A percentile compares a stretch with the other conserved stretches of the same genome.
phyloP scores from a whole-genome alignment of 75 land plant species.

The Selaginella tamariscina region DNA sequence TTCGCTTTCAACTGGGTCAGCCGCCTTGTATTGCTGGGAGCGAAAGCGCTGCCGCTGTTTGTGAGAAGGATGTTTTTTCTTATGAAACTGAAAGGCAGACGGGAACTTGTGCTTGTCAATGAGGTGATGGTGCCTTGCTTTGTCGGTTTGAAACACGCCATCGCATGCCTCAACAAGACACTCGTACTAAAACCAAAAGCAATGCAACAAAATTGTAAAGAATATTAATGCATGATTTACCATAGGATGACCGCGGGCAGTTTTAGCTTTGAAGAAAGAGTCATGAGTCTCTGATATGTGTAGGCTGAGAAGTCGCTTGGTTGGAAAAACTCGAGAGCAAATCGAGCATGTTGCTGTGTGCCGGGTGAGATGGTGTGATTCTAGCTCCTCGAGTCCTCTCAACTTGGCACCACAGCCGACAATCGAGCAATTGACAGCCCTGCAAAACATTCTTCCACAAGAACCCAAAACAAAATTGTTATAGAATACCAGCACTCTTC shows the following conservation, averaged over 20 bases:
- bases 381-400: constrained; percentile 61
- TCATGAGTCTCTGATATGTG: constrained; percentile 93
- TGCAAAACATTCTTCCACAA: constrained; percentile 12
- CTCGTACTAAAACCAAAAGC: constrained; percentile 41
- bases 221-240: constrained; percentile 25
- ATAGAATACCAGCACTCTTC: constrained; percentile 21
- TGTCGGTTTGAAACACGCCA: constrained; percentile 49
- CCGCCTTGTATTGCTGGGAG: constrained; percentile 15
- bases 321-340: constrained; percentile 76
- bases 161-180: constrained; percentile 90
- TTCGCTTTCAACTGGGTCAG: background rate
- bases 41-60: constrained; percentile 52
- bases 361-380: constrained; percentile 71
- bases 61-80: constrained; percentile 66
- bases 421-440: constrained; percentile 64
- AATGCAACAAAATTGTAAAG: constrained; percentile 8
- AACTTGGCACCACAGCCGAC: constrained; percentile 75
- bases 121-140: constrained; percentile 68
- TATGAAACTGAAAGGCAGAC: constrained; percentile 57
- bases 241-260: constrained; percentile 84
- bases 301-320: constrained; percentile 67
- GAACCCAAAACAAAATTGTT: background rate
- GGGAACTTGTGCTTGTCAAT: constrained; percentile 94
- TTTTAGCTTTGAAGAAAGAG: constrained; percentile 95
- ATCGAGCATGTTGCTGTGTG: constrained; percentile 89